Evolutionary conservation across 208 protist species (phyloP).

Genomic region (Trypanosoma grayi): DNA sequence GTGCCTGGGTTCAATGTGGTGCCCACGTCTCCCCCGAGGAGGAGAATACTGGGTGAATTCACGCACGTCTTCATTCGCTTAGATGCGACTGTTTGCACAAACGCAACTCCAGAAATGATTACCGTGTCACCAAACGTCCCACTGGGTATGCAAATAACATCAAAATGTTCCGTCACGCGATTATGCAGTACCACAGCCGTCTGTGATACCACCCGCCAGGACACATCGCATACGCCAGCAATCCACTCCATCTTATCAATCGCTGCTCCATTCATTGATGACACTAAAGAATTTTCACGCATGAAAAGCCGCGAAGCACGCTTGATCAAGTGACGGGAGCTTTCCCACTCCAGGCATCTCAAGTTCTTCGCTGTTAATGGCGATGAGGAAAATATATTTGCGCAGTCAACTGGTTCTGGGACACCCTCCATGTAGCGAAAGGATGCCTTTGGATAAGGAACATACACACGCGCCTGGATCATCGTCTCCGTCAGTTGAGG

Average conservation of each 20-base stretch:
- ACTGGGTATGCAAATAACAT: constrained; percentile 28
- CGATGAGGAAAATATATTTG: constrained; percentile 14
- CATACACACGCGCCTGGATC: not conserved
- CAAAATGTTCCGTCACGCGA: constrained; percentile 22
- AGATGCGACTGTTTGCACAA: constrained; percentile 27
- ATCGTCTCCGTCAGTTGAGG: not conserved
- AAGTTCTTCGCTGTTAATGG: not conserved
- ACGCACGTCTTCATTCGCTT: constrained; percentile 36
- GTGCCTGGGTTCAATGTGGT: constrained; percentile 18
- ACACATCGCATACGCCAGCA: constrained; percentile 26
- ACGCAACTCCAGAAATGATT: constrained; percentile 25
- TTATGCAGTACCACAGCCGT: constrained; percentile 10
- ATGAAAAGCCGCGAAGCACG: constrained; percentile 18
- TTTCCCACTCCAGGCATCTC: constrained; percentile 6
- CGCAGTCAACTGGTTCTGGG: not conserved
- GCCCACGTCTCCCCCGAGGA: constrained; percentile 60
- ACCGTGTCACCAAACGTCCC: constrained; percentile 19
- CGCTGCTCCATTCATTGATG: not conserved
- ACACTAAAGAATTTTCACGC: constrained; percentile 2
- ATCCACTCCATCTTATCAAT: constrained; percentile 17
- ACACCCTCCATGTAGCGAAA: not conserved
- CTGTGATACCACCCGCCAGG: constrained; percentile 25
- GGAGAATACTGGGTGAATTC: constrained; percentile 48
- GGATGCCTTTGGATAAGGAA: constrained; percentile 11
- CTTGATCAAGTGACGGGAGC: constrained; percentile 24